A percentile compares a stretch with the other conserved stretches of the same genome.
phyloP scores from a whole-genome alignment of 192 early-diverging fungal genomes.

The Umbelopsis sp. region DNA sequence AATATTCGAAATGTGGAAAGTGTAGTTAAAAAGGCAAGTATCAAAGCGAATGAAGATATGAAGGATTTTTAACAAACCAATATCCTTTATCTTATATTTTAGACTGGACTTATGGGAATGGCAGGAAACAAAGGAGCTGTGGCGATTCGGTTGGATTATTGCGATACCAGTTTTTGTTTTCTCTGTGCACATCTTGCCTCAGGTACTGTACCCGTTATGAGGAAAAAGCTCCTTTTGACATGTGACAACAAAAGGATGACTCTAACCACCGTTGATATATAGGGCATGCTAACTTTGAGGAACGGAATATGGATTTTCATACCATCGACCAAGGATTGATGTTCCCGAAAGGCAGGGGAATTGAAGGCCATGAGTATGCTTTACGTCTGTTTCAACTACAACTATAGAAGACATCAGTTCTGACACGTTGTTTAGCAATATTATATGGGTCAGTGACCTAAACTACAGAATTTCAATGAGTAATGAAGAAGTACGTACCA shows the following conservation, averaged over 20 bases:
- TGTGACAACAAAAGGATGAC: neutral
- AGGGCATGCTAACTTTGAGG: constrained; percentile 68
- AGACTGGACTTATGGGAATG: constrained; percentile 94
- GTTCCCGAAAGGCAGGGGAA: constrained; percentile 69
- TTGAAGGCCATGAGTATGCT: constrained; percentile 80
- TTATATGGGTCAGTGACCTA: constrained; percentile 92
- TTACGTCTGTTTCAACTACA: neutral
- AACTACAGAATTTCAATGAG: constrained; percentile 85
- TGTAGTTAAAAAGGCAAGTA: constrained; percentile 70
- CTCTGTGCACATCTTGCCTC: constrained; percentile 95
- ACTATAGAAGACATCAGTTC: neutral
- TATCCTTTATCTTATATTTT: neutral
- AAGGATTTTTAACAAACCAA: too few relatives aligned
- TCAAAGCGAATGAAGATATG: too few relatives aligned
- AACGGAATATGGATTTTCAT: constrained; percentile 84
- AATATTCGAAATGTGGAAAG: constrained; percentile 84
- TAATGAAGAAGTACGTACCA: constrained; percentile 65
- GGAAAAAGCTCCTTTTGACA: neutral
- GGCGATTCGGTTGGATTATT: constrained; percentile 81
- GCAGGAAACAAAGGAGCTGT: constrained; percentile 98
- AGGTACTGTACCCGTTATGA: constrained; percentile 57
- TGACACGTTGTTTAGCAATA: constrained; percentile 35
- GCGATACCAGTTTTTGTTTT: constrained; percentile 89
- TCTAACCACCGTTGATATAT: neutral
- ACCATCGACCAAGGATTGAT: constrained; percentile 74